Evolutionary conservation across 2,329 filamentous ascomycete genomes (phyloP).

Genomic region (Colletotrichum plurivorum): DNA sequence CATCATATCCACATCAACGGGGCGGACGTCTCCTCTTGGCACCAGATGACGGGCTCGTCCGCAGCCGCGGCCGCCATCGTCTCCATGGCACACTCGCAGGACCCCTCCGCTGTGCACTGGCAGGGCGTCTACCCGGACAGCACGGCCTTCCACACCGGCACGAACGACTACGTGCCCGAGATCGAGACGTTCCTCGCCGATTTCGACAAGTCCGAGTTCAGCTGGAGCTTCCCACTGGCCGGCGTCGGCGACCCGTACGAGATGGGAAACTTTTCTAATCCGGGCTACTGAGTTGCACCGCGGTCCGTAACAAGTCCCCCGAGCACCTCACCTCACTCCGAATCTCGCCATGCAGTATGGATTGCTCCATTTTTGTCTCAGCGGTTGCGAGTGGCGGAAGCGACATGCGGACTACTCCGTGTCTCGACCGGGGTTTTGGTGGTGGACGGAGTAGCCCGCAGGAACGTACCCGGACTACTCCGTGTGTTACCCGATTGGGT

Average conservation of each 20-base stretch:
- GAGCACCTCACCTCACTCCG: background rate
- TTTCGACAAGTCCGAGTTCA: conserved; percentile 38
- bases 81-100: conserved; percentile 6
- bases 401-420: background rate
- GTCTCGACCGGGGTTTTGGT: background rate
- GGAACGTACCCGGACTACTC: conserved; percentile 17
- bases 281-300: conserved; percentile 4
- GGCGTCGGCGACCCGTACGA: conserved; percentile 24
- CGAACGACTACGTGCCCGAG: conserved; percentile 29
- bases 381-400: background rate
- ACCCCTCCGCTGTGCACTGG: conserved; percentile 9
- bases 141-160: background rate
- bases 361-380: background rate
- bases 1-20: conserved; percentile 16
- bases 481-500: background rate
- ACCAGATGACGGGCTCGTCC: conserved; percentile 14
- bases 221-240: conserved; percentile 37
- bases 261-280: conserved; percentile 7
- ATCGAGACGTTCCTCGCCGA: conserved; percentile 38
- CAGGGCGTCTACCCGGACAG: conserved; percentile 22
- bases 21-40: conserved; percentile 21
- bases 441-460: conserved; percentile 14
- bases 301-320: background rate
- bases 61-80: background rate
- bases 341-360: background rate